phyloP scores from a whole-genome alignment of 2,329 filamentous ascomycete species.

The Aspergillus quadrilineatus region DNA sequence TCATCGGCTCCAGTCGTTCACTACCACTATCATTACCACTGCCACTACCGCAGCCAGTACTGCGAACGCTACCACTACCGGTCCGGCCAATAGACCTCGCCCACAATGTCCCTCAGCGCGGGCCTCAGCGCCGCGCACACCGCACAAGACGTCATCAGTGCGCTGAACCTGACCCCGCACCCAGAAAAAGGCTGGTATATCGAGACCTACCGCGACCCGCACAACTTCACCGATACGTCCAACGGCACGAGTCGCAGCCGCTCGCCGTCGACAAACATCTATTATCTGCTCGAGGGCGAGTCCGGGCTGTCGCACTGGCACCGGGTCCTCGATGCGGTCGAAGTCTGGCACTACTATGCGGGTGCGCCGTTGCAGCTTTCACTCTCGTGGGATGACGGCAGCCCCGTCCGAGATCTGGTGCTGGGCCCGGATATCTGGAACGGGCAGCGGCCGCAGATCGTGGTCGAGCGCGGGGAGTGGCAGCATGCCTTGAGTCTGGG shows the following conservation, averaged over 20 bases:
- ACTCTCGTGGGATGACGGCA: constrained; percentile 1
- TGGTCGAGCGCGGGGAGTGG: constrained; percentile 3
- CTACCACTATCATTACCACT: no score
- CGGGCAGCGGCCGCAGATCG: constrained; percentile 1
- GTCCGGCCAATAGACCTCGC: no score
- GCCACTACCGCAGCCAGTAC: no score
- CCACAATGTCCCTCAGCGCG: background rate
- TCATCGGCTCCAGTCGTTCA: no score
- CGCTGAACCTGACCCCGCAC: background rate
- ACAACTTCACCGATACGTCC: background rate
- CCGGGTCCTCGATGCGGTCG: constrained; percentile 6
- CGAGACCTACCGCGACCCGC: constrained; percentile 6
- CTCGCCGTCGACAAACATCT: constrained; percentile 3
- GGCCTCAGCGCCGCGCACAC: background rate
- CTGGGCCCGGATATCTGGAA: constrained; percentile 1
- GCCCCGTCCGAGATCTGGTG: background rate
- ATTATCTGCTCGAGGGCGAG: constrained; percentile 2
- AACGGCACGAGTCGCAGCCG: background rate
- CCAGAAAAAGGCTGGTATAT: constrained; percentile 7
- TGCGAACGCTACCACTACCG: no score
- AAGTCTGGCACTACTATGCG: constrained; percentile 6
- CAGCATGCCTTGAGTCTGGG: constrained; percentile 1
- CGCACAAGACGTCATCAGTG: background rate
- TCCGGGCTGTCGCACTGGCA: background rate
- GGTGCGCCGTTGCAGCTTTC: constrained; percentile 1